Evolutionary conservation across 2,329 filamentous ascomycete species (phyloP), one percentile per base, ranked within the genome.

Genomic region (Cladorrhinum sp.): DNA sequence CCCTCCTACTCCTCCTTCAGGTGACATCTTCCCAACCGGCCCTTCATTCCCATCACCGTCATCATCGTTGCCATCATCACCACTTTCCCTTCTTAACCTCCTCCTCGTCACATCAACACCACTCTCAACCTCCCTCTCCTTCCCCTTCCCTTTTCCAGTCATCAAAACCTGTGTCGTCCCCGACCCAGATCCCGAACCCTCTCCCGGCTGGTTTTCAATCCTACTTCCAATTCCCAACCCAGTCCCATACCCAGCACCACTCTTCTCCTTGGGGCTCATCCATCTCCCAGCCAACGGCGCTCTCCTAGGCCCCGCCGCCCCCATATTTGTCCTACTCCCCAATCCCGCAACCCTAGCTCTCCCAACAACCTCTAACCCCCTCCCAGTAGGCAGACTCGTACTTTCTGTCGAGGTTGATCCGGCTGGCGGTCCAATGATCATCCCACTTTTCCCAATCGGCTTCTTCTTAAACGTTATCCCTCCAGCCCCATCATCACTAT

Each of bases 101-200:
- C 6, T 24, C 9, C 70, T 72, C 10, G 33, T 16, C 14, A 16
- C 33, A 2, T 12, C 9, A 30, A 4, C 26, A 36, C 14, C 33
- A 9, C 33, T 36, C 8, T 36, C 33, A 36, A 78, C 70, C 56
- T 77, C 77, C 66, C 82, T 84, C 1, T 78, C 81, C 67, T 84
- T 84, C 1, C 76, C 76, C 68, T 79, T 80, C 10, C 71, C 54
- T 69, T 71, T 63, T 16, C 33, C 33, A 3, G 33, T 9, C 33
- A 16, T 36, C 3, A 36, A 36, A 10, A 36, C 33, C 33, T 36
- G 33, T 9, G 30, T 36, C 30, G 20, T 26, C 53, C 16, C 53
- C 18, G 33, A 33, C 7, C 24, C 14, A 33, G 53, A 23, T 18
- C 24, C 36, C 9, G 70, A 63, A 49, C 59, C 73, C 33, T 36